A percentile compares a stretch with the other conserved stretches of the same genome.
Conservation (phyloP, 106 monocot species). For the Iris macrosiphon region DNA sequence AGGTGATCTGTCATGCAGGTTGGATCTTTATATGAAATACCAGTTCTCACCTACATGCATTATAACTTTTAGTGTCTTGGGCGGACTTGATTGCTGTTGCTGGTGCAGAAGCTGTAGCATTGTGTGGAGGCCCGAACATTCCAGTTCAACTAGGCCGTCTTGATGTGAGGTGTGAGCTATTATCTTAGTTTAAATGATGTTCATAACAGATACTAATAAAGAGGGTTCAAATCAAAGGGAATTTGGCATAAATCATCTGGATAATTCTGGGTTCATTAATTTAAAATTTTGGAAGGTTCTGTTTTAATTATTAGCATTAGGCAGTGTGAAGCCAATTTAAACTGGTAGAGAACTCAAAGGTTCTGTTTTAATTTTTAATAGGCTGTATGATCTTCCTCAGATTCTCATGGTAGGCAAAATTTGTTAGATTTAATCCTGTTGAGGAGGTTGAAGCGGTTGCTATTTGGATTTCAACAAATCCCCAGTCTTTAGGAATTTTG, state of each 20-base stretch:
- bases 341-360: neutral
- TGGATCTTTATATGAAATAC: slow-evolving; percentile 3
- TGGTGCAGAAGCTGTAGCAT: slow-evolving; percentile 76
- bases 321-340: neutral
- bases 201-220: neutral
- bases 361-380: neutral
- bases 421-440: too few relatives aligned
- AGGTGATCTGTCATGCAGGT: slow-evolving; percentile 2
- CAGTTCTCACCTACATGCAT: slow-evolving; percentile 1
- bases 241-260: neutral
- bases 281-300: neutral
- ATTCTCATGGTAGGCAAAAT: neutral
- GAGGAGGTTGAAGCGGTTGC: too few relatives aligned
- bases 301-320: neutral
- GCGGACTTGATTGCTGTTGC: slow-evolving; percentile 89
- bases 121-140: slow-evolving; percentile 86
- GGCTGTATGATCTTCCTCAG: neutral
- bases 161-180: slow-evolving; percentile 51
- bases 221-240: neutral
- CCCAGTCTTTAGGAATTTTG: too few relatives aligned
- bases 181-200: neutral
- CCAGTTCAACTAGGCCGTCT: slow-evolving; percentile 62
- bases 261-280: slow-evolving; percentile 1
- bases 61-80: slow-evolving; percentile 73
- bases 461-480: too few relatives aligned